Percentiles rank a stretch among this genome's conserved stretches.
phyloP scores from a whole-genome alignment of 1,284 basidiomycete species.

The Marasmius fiardii region DNA sequence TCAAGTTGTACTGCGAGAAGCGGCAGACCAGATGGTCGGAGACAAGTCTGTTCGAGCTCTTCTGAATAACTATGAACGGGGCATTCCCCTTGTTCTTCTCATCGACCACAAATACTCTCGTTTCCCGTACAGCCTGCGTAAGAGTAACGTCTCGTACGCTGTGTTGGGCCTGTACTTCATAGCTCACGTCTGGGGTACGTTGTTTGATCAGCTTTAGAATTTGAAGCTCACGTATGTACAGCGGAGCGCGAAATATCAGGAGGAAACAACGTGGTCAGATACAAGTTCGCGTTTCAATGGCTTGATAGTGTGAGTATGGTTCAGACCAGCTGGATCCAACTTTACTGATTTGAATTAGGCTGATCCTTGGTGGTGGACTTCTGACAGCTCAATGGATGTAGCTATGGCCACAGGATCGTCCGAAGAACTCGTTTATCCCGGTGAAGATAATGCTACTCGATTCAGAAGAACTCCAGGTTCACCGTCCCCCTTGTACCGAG shows the following conservation, averaged over 20 bases:
- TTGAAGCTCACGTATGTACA: constrained; percentile 54
- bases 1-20: constrained; percentile 31
- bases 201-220: neutral
- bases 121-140: constrained; percentile 65
- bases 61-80: constrained; percentile 46
- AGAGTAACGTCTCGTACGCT: constrained; percentile 55
- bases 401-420: neutral
- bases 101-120: constrained; percentile 67
- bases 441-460: neutral
- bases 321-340: neutral
- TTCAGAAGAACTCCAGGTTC: constrained; percentile 11
- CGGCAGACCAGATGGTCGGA: constrained; percentile 58
- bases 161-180: constrained; percentile 74
- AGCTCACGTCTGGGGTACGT: constrained; percentile 68
- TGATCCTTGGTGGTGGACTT: constrained; percentile 48
- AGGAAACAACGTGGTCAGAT: constrained; percentile 52
- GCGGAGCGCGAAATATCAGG: constrained; percentile 34
- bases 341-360: constrained; percentile 23
- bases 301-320: constrained; percentile 43
- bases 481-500: neutral
- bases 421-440: neutral
- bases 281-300: constrained; percentile 81
- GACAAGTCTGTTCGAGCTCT: constrained; percentile 71
- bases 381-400: neutral
- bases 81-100: constrained; percentile 60